Percentiles rank a stretch among this genome's conserved stretches.
Conservation (phyloP, 345 rosid species). For the Erysimum cheiranthoides region DNA sequence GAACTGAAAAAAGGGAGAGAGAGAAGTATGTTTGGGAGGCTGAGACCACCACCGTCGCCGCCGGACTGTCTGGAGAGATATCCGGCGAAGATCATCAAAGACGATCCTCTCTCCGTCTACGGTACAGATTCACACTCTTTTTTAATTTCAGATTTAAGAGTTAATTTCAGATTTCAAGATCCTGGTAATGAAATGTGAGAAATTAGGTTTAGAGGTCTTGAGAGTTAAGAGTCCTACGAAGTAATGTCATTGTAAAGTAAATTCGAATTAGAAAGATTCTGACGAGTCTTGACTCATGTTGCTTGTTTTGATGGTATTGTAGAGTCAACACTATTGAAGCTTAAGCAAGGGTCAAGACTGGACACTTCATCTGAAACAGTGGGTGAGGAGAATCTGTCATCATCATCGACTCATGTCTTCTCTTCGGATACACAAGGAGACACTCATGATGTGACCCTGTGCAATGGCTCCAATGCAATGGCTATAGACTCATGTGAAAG, state of each 20-base stretch:
- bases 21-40: constrained; percentile 70
- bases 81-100: constrained; percentile 75
- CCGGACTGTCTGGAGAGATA: constrained; percentile 63
- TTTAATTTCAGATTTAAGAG: not conserved
- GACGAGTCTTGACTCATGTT: not conserved
- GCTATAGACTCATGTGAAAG: too few relatives aligned
- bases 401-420: too few relatives aligned
- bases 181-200: not conserved
- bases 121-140: constrained; percentile 47
- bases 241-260: not conserved
- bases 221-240: too few relatives aligned
- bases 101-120: constrained; percentile 83
- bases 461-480: too few relatives aligned
- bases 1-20: too few relatives aligned
- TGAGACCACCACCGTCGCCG: constrained; percentile 68
- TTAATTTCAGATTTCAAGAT: not conserved
- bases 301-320: constrained; percentile 30
- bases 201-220: not conserved
- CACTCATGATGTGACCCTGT: too few relatives aligned
- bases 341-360: constrained; percentile 65
- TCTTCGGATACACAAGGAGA: too few relatives aligned
- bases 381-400: too few relatives aligned
- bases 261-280: not conserved
- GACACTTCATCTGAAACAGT: constrained; percentile 35
- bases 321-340: constrained; percentile 83